Evolutionary conservation across 202 grass and related monocot genomes (phyloP).

Genomic region (Carex arenaria): DNA sequence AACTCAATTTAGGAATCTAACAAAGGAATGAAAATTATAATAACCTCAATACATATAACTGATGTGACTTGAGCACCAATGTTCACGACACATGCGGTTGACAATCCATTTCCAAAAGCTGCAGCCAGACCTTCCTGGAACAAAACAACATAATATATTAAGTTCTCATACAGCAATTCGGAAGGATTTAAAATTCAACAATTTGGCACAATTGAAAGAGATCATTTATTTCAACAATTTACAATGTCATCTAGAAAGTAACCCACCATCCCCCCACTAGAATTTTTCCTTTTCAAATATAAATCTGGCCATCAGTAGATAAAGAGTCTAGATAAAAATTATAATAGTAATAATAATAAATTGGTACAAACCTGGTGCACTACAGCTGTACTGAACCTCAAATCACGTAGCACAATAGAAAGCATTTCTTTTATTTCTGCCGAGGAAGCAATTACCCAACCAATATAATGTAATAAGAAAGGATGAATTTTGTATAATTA

Average conservation of each 20-base stretch:
- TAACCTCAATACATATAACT: slow-evolving; percentile 90
- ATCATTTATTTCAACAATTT: background rate
- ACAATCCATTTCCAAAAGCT: slow-evolving; percentile 94
- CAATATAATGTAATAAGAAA: slow-evolving; percentile 8
- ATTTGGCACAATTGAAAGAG: slow-evolving; percentile 13
- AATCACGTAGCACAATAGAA: slow-evolving; percentile 69
- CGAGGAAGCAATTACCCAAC: slow-evolving; percentile 15
- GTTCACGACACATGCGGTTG: slow-evolving; percentile 91
- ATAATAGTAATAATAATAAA: background rate
- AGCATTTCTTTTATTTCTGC: slow-evolving; percentile 96
- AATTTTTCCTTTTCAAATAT: background rate
- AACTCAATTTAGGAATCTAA: slow-evolving; percentile 17
- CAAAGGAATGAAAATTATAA: slow-evolving; percentile 11
- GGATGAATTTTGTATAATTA: background rate
- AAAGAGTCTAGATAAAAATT: background rate
- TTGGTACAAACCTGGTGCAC: slow-evolving; percentile 65
- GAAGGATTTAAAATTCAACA: slow-evolving; percentile 1
- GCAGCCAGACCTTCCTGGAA: slow-evolving; percentile 88
- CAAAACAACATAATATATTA: slow-evolving; percentile 22
- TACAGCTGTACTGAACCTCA: slow-evolving; percentile 83
- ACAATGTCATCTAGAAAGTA: background rate
- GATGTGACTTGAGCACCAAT: slow-evolving; percentile 97
- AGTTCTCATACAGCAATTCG: background rate
- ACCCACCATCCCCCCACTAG: background rate
- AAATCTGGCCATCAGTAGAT: background rate